Evolutionary conservation across 225 moss, liverwort and hornwort genomes (phyloP).

Genomic region (Rhytidiadelphus loreus): DNA sequence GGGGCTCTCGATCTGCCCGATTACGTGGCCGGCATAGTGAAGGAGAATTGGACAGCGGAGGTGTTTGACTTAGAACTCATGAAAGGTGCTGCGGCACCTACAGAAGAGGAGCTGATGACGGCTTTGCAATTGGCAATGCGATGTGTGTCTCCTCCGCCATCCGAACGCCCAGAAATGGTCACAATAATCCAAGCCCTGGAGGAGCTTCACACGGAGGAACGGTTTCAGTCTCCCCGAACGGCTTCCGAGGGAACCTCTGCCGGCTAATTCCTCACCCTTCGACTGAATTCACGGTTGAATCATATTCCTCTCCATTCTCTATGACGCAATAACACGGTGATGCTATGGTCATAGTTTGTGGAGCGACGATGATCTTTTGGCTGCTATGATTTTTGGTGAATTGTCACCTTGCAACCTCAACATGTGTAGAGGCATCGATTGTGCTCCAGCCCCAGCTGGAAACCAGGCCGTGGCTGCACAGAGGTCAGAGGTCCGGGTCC

Average conservation of each 20-base stretch:
- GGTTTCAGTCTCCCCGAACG: constrained; percentile 15
- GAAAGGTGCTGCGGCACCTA: constrained; percentile 51
- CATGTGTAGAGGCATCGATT: constrained; percentile 15
- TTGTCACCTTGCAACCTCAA: constrained; percentile 9
- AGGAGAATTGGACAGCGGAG: constrained; percentile 88
- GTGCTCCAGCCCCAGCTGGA: constrained; percentile 14
- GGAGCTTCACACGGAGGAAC: constrained; percentile 36
- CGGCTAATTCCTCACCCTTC: neutral
- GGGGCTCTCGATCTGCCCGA: constrained; percentile 69
- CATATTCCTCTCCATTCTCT: constrained; percentile 1
- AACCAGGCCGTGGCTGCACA: neutral
- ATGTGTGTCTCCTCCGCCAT: constrained; percentile 58
- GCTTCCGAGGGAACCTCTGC: constrained; percentile 22
- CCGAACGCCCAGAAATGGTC: constrained; percentile 65
- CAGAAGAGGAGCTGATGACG: constrained; percentile 76
- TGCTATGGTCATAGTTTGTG: constrained; percentile 17
- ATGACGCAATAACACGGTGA: neutral
- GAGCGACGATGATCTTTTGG: neutral
- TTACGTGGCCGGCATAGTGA: constrained; percentile 72
- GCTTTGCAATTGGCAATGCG: constrained; percentile 91
- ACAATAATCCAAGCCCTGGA: constrained; percentile 54
- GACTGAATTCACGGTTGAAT: neutral
- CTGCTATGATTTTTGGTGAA: neutral
- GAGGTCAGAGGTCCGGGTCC: neutral
- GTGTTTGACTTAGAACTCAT: constrained; percentile 77